Conservation (phyloP, 192 early-diverging fungal species). For the Backusella liffmaniae region DNA sequence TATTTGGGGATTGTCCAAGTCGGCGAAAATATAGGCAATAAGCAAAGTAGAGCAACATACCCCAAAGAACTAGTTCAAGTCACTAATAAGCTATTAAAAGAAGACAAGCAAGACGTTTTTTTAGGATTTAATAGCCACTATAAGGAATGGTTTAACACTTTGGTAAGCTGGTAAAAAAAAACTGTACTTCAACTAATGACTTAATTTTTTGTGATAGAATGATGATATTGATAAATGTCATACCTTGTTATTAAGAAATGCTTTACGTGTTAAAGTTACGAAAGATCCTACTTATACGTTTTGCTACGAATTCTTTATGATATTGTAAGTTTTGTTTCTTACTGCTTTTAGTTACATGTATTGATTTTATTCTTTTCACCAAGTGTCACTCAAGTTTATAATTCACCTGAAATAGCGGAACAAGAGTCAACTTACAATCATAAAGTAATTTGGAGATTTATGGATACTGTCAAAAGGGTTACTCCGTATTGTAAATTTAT, state of each 20-base stretch:
- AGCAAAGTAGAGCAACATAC: conserved; percentile 7
- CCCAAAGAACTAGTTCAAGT: background rate
- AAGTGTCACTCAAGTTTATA: background rate
- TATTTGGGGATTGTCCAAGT: background rate
- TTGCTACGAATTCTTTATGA: background rate
- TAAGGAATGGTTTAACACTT: background rate
- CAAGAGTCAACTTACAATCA: background rate
- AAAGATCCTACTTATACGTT: background rate
- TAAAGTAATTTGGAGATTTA: background rate
- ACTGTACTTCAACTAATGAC: background rate
- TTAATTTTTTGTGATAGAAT: background rate
- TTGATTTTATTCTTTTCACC: background rate
- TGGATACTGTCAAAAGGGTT: background rate
- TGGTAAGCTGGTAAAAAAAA: background rate
- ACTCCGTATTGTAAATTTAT: background rate
- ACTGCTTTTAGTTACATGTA: background rate
- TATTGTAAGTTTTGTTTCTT: background rate
- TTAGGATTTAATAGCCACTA: background rate
- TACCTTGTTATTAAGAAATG: background rate
- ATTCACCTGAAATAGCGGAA: background rate
- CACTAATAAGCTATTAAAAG: conserved; percentile 1
- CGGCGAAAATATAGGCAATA: conserved; percentile 10
- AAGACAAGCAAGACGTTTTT: conserved; percentile 2
- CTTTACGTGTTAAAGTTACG: background rate
- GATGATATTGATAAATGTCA: background rate